These are phyloP conservation scores for Puccinia novopanici DNA, from an alignment of 1,284 basidiomycete species.

Conservation along the genomic window DNA sequence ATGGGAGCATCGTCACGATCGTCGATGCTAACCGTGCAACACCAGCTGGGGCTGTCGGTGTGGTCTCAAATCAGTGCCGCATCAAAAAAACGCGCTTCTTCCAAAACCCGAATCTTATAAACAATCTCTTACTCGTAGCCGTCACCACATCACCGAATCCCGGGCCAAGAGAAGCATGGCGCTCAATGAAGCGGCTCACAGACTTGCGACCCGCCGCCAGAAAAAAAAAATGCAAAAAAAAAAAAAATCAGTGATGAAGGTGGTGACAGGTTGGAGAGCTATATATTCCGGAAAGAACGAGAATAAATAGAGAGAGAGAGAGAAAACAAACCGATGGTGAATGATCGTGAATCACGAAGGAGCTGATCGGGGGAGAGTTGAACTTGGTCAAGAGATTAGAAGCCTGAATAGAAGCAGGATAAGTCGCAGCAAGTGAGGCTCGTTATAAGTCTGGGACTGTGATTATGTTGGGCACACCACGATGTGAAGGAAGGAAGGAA, in stretches of 20 bases:
- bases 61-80: not conserved
- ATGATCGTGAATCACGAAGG: constrained; percentile 43
- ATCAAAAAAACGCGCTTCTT: not conserved
- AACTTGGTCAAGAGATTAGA: constrained; percentile 40
- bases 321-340: constrained; percentile 29
- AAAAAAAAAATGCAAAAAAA: too few relatives aligned
- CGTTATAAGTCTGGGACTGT: too few relatives aligned
- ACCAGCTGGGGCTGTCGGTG: constrained; percentile 21
- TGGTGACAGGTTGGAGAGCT: not conserved
- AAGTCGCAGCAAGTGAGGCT: too few relatives aligned
- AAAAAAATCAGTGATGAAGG: not conserved
- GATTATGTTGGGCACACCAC: not conserved
- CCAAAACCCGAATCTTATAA: not conserved
- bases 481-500: too few relatives aligned
- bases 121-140: constrained; percentile 25
- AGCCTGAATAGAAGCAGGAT: constrained; percentile 29
- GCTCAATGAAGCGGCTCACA: constrained; percentile 28
- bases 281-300: too few relatives aligned
- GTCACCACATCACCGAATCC: not conserved
- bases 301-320: not conserved
- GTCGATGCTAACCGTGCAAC: constrained; percentile 68
- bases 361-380: constrained; percentile 3
- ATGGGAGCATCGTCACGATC: constrained; percentile 82
- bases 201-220: constrained; percentile 4
- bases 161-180: not conserved